Percentiles rank a stretch among this genome's conserved stretches.
These are phyloP conservation scores for Bryum argenteum DNA, from an alignment of 225 moss, liverwort and hornwort species.

Conservation along the genomic window DNA sequence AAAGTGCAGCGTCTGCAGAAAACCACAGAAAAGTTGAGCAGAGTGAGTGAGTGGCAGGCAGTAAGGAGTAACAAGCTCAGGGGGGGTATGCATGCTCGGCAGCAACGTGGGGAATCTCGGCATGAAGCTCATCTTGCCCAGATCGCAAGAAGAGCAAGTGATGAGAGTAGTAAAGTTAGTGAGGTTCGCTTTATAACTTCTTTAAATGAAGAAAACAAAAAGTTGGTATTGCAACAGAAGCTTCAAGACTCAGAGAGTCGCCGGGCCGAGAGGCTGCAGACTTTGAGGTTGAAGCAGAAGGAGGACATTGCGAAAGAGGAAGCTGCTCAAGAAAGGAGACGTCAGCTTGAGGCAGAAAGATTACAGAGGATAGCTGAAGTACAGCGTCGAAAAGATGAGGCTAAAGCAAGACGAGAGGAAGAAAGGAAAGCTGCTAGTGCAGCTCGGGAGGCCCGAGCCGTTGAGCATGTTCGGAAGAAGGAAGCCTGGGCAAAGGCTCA, in stretches of 20 bases:
- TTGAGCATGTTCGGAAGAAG: slow-evolving; percentile 43
- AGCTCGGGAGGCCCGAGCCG: slow-evolving; percentile 26
- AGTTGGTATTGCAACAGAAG: slow-evolving; percentile 43
- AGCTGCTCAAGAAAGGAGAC: slow-evolving; percentile 42
- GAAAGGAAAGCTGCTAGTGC: slow-evolving; percentile 40
- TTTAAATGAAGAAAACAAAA: slow-evolving; percentile 48
- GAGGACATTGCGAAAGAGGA: slow-evolving; percentile 42
- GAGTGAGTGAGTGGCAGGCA: slow-evolving; percentile 43
- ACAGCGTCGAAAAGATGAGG: slow-evolving; percentile 40
- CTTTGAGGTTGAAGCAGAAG: slow-evolving; percentile 45
- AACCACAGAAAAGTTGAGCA: slow-evolving; percentile 37
- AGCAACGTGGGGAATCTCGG: slow-evolving; percentile 43
- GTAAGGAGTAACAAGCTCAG: slow-evolving; percentile 43
- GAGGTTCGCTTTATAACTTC: slow-evolving; percentile 39
- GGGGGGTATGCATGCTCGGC: slow-evolving; percentile 36
- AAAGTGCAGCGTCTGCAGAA: slow-evolving; percentile 46
- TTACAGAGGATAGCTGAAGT: slow-evolving; percentile 33
- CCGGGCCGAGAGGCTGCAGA: slow-evolving; percentile 40
- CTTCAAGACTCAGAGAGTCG: slow-evolving; percentile 46
- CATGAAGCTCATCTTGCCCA: slow-evolving; percentile 49
- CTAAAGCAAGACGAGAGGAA: slow-evolving; percentile 45
- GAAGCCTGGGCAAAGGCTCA: slow-evolving; percentile 43
- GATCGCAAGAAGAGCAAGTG: slow-evolving; percentile 41
- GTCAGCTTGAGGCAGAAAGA: slow-evolving; percentile 37
- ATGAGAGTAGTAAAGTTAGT: slow-evolving; percentile 43